These are phyloP conservation scores for Crotalaria pallida DNA, from an alignment of 306 rosid species.

Conservation along the genomic window DNA sequence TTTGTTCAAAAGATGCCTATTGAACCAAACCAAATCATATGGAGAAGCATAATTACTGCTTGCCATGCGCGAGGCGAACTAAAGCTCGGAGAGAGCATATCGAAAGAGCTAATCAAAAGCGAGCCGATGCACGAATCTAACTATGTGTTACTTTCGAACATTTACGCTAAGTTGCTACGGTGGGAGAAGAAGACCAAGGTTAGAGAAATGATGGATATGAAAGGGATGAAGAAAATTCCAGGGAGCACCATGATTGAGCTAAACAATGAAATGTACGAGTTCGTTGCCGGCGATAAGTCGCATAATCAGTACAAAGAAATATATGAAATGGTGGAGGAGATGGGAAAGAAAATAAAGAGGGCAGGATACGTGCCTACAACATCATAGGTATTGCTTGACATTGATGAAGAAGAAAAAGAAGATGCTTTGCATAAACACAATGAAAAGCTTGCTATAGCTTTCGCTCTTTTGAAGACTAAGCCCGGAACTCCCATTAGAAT, in stretches of 20 bases:
- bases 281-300: slow-evolving; percentile 86
- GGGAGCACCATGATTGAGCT: slow-evolving; percentile 95
- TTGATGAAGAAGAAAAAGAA: slow-evolving; percentile 86
- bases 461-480: slow-evolving; percentile 64
- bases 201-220: slow-evolving; percentile 74
- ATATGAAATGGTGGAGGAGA: slow-evolving; percentile 81
- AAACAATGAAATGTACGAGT: slow-evolving; percentile 56
- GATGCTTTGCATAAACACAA: slow-evolving; percentile 71
- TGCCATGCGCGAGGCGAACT: slow-evolving; percentile 70
- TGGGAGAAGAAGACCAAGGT: slow-evolving; percentile 87
- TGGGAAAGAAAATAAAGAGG: slow-evolving; percentile 74
- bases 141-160: slow-evolving; percentile 78
- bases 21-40: slow-evolving; percentile 63
- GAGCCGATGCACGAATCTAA: slow-evolving; percentile 75
- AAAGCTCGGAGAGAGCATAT: slow-evolving; percentile 65
- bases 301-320: slow-evolving; percentile 57
- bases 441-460: slow-evolving; percentile 93
- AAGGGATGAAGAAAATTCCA: slow-evolving; percentile 73
- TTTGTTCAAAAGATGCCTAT: slow-evolving; percentile 64
- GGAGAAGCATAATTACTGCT: slow-evolving; percentile 67
- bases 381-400: slow-evolving; percentile 76
- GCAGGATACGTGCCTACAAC: slow-evolving; percentile 78
- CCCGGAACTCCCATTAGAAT: slow-evolving; percentile 73
- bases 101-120: slow-evolving; percentile 45
- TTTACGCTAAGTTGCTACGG: slow-evolving; percentile 63